Base-by-base conservation (phyloP, 1,284 basidiomycete genomes). In the Fomitopsis pinicola region DNA sequence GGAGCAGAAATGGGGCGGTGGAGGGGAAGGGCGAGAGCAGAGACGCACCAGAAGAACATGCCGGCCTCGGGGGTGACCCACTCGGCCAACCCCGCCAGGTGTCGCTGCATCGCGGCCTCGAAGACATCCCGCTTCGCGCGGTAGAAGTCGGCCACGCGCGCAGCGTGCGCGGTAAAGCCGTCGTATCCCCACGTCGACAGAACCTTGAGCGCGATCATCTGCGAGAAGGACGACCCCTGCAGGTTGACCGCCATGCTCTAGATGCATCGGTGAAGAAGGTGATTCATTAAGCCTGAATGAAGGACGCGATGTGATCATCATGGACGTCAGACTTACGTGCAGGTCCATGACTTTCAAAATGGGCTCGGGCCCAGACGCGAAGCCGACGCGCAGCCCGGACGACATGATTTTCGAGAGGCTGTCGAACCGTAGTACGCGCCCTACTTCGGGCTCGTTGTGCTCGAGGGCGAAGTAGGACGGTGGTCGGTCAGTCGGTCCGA, bases 61-160 rank as follows among this genome's bases (percentile, higher is more conserved):
- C 95, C 95, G 2, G 95, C 92, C 57, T 93, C 88, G 0, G 96
- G 96, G 0, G 82, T 80, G 45, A 79, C 84, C 95, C 95, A 98
- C 66, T 89, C 87, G 5, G 87, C 94, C 26, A 95, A 76, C 1
- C 87, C 92, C 59, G 78, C 79, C 35, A 98, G 82, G 70, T 96
- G 83, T 70, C 82, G 85, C 60, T 82, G 78, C 73, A 95, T 89
- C 38, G 89, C 87, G 1, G 75, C 73, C 72, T 95, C 91, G 72
- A 98, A 97, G 9, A 86, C 78, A 71, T 94, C 88, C 26, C 94
- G 81, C 70, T 94, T 91, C 66, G 79, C 73, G 58, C 83, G 82
- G 77, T 98, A 98, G 75, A 96, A 95, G 5, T 79, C 76, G 3
- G 94, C 86, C 8, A 97, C 89, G 33, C 71, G 76, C 57, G 82